phyloP scores from a whole-genome alignment of 2,329 filamentous ascomycete species.

The Lasiodiplodia hormozganensis region DNA sequence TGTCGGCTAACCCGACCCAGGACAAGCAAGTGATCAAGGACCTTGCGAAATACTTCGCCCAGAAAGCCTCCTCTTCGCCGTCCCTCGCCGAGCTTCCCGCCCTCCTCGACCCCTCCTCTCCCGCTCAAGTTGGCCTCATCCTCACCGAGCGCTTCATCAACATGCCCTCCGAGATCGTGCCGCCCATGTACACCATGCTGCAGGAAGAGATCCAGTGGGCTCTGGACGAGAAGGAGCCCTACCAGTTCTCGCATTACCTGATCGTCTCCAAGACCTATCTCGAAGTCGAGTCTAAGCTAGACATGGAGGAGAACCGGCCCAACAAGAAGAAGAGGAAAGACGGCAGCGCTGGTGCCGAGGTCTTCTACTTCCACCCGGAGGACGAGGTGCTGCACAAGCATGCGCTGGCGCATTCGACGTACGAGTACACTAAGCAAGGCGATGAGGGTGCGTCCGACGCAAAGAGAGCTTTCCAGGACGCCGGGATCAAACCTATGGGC shows the following conservation, averaged over 20 bases:
- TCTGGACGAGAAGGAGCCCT: constrained; percentile 88
- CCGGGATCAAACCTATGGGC: constrained; percentile 84
- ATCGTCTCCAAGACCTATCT: constrained; percentile 91
- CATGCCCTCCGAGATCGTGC: constrained; percentile 90
- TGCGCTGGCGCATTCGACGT: constrained; percentile 72
- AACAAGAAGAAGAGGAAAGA: constrained; percentile 58
- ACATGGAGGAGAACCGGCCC: constrained; percentile 56
- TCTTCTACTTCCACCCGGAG: constrained; percentile 94
- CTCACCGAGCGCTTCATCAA: constrained; percentile 96
- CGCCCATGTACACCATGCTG: constrained; percentile 94
- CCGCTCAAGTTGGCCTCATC: constrained; percentile 76
- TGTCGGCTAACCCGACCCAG: constrained; percentile 40
- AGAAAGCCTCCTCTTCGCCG: constrained; percentile 59
- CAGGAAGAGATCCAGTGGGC: constrained; percentile 89
- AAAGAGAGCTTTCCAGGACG: constrained; percentile 92
- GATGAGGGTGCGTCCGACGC: constrained; percentile 85
- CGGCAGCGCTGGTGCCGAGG: constrained; percentile 52
- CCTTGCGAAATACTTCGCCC: constrained; percentile 73
- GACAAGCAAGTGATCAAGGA: constrained; percentile 75
- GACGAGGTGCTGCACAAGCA: constrained; percentile 87
- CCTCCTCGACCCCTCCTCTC: constrained; percentile 45
- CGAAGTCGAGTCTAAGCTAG: constrained; percentile 82
- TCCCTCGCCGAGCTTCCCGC: constrained; percentile 57
- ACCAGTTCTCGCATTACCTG: constrained; percentile 91
- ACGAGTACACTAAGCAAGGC: constrained; percentile 77